Conservation (phyloP, 108 stramenopile genomes). For the Nitzschia sp. region DNA sequence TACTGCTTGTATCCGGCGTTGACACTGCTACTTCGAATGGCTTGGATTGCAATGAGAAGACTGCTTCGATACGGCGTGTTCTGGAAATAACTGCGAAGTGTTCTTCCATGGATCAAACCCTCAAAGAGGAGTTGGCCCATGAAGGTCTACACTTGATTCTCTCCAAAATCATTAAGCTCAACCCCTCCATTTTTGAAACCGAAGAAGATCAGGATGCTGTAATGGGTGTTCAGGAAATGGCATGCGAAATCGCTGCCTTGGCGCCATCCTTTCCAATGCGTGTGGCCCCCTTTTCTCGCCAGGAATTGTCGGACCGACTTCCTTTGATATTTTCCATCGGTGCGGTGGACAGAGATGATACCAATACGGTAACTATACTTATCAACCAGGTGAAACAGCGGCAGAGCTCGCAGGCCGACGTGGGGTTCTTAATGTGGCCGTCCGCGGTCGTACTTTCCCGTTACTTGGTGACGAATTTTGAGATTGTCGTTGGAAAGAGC, state of each 20-base stretch:
- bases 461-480: constrained; percentile 64
- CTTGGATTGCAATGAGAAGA: not conserved
- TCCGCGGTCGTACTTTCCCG: constrained; percentile 74
- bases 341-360: constrained; percentile 20
- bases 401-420: constrained; percentile 79
- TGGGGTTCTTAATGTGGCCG: constrained; percentile 90
- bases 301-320: constrained; percentile 58
- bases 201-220: constrained; percentile 68
- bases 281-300: constrained; percentile 50
- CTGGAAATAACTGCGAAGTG: not conserved
- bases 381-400: constrained; percentile 73
- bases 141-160: constrained; percentile 57
- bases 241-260: constrained; percentile 61
- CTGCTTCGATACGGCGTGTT: not conserved
- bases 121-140: constrained; percentile 64
- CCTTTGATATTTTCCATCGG: constrained; percentile 57
- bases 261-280: constrained; percentile 38
- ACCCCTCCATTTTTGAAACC: constrained; percentile 16
- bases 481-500: constrained; percentile 8
- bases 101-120: constrained; percentile 41
- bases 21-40: not conserved
- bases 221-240: constrained; percentile 74
- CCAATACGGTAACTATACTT: constrained; percentile 39
- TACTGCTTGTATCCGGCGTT: not conserved
- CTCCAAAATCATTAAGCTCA: constrained; percentile 40